These are phyloP conservation scores for Pseudonectria foliicola DNA, from an alignment of 2,329 filamentous ascomycete species.

Conservation along the genomic window DNA sequence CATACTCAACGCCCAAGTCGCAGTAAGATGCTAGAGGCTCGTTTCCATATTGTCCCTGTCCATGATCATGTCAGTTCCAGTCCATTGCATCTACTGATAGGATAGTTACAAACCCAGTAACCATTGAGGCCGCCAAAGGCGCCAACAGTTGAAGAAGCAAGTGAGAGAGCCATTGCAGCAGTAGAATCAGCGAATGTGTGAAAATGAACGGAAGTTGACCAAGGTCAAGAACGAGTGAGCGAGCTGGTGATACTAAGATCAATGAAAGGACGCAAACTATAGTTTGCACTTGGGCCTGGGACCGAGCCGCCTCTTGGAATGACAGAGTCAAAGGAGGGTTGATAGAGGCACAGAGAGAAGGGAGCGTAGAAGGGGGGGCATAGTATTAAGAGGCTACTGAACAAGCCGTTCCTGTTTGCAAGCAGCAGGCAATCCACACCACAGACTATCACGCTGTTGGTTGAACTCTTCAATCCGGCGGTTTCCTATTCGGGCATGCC, in stretches of 20 bases:
- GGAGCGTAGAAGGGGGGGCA: conserved; percentile 18
- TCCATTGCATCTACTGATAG: too few species aligned
- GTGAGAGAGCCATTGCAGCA: conserved; percentile 18
- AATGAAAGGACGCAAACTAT: conserved; percentile 36
- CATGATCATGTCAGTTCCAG: too few species aligned
- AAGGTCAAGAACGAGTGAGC: conserved; percentile 27
- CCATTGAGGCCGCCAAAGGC: conserved; percentile 29
- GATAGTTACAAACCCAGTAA: conserved; percentile 29
- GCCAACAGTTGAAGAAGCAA: conserved; percentile 15
- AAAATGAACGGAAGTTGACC: conserved; percentile 29
- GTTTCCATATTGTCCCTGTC: conserved; percentile 28
- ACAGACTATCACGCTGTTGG: conserved; percentile 3
- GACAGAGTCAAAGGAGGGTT: conserved; percentile 17
- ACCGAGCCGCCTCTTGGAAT: conserved; percentile 24
- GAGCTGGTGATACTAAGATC: conserved; percentile 18
- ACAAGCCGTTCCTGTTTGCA: conserved; percentile 4
- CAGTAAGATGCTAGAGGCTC: conserved; percentile 30
- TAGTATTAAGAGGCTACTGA: conserved; percentile 1
- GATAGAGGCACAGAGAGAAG: conserved; percentile 10
- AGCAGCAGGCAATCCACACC: background rate
- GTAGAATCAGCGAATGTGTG: conserved; percentile 6
- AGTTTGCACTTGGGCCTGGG: conserved; percentile 26
- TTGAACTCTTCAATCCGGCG: conserved; percentile 13
- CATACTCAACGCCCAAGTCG: conserved; percentile 29
- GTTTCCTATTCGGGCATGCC: conserved; percentile 15